phyloP scores from a whole-genome alignment of 2,329 filamentous ascomycete genomes.

The Aphanoascus verrucosus region DNA sequence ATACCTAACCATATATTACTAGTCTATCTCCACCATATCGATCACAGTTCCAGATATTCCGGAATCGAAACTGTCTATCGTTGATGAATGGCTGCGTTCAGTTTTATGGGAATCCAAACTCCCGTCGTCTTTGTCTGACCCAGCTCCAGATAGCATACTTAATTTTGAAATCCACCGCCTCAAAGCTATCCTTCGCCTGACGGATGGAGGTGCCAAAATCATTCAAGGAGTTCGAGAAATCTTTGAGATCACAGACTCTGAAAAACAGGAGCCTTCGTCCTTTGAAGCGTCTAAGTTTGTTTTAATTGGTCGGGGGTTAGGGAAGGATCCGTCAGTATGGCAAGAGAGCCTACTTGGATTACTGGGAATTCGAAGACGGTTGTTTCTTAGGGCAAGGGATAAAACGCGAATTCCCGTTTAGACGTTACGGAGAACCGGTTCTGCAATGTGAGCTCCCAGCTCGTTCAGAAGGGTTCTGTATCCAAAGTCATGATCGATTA shows the following conservation, averaged over 20 bases:
- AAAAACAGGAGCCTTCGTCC: slow-evolving; percentile 19
- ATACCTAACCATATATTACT: neutral
- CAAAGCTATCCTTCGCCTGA: slow-evolving; percentile 65
- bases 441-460: neutral
- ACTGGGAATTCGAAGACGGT: neutral
- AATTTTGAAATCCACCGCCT: slow-evolving; percentile 74
- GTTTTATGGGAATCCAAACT: slow-evolving; percentile 63
- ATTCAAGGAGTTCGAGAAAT: slow-evolving; percentile 87
- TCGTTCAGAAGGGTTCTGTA: too few relatives aligned
- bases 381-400: neutral
- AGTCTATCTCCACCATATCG: slow-evolving; percentile 77
- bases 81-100: slow-evolving; percentile 74
- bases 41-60: slow-evolving; percentile 55
- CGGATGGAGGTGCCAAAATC: slow-evolving; percentile 54
- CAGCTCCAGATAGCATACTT: slow-evolving; percentile 15
- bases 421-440: neutral
- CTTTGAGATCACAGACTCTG: slow-evolving; percentile 72
- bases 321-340: slow-evolving; percentile 26
- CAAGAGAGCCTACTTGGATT: slow-evolving; percentile 23
- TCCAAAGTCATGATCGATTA: too few relatives aligned
- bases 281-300: slow-evolving; percentile 35
- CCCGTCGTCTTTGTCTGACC: slow-evolving; percentile 16
- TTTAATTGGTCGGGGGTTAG: slow-evolving; percentile 38
- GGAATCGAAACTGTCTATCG: slow-evolving; percentile 45
- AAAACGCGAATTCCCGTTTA: neutral